Evolutionary conservation across 2,329 filamentous ascomycete genomes (phyloP).

Genomic region (Colletotrichum kahawae): DNA sequence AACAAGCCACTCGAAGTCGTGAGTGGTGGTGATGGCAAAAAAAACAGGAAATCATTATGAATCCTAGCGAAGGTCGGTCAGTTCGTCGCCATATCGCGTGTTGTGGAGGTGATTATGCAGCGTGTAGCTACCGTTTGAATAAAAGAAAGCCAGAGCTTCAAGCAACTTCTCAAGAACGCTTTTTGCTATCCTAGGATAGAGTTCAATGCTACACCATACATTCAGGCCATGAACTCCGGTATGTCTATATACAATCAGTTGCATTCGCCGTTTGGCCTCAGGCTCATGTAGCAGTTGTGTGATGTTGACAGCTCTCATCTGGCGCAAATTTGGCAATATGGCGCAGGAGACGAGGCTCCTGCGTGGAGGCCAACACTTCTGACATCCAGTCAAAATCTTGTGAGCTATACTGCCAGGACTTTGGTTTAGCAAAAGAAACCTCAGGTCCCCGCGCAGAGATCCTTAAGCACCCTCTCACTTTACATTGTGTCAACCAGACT

Average conservation of each 20-base stretch:
- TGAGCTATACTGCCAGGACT: background rate
- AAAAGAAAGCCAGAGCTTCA: background rate
- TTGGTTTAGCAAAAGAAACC: background rate
- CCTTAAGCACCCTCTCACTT: background rate
- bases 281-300: background rate
- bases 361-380: background rate
- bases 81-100: background rate
- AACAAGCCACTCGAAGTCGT: background rate
- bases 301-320: background rate
- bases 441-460: background rate
- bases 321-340: background rate
- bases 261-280: background rate
- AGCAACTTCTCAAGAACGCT: background rate
- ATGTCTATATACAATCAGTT: rapidly evolving
- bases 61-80: background rate
- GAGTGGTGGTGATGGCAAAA: background rate
- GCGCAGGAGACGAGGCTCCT: background rate
- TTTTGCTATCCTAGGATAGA: background rate
- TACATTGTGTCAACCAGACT: background rate
- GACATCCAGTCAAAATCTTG: background rate
- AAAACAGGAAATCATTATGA: background rate
- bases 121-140: background rate
- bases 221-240: background rate
- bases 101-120: background rate
- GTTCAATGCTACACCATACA: background rate